phyloP scores from a whole-genome alignment of 306 rosid species.

The barrel medic (Medicago truncatula) region MtrunA17r5.0-ANR NC_053047.1:12077001-12077500 shows the following conservation, averaged over 20 bases:
- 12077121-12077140: constrained; percentile 61
- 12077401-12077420: constrained; percentile 66
- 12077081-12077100: constrained; percentile 67
- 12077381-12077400: constrained; percentile 64
- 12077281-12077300: constrained; percentile 62
- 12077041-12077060: constrained; percentile 57
- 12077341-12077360: constrained; percentile 55
- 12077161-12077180: constrained; percentile 59
- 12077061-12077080: constrained; percentile 55
- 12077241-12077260: constrained; percentile 55
- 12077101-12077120: constrained; percentile 62
- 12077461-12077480: constrained; percentile 31
- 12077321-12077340: constrained; percentile 57
- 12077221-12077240: constrained; percentile 58
- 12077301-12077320: constrained; percentile 56
- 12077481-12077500: constrained; percentile 43
- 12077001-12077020: constrained; percentile 73
- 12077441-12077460: constrained; percentile 44
- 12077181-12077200: constrained; percentile 75
- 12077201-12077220: constrained; percentile 73
- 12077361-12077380: constrained; percentile 68
- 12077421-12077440: constrained; percentile 60
- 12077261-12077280: constrained; percentile 53
- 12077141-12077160: constrained; percentile 74
- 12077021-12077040: constrained; percentile 69